Evolutionary conservation across 78 protist species (phyloP), one percentile per base, ranked within the genome.

Genomic region (Andalucia godoyi): DNA sequence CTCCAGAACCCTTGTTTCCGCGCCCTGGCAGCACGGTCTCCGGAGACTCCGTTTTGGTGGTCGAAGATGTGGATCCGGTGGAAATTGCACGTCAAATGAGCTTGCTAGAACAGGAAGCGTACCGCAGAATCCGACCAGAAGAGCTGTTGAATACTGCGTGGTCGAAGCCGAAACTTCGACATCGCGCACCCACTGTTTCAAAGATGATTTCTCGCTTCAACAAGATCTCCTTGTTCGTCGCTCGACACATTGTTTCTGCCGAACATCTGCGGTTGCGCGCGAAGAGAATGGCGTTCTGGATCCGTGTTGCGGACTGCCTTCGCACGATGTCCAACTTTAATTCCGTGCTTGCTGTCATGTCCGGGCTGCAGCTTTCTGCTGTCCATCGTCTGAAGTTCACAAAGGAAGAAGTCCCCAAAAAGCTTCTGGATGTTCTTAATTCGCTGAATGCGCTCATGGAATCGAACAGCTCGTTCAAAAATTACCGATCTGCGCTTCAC

Each of bases 41-140:
- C n/a, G n/a, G n/a, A n/a, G n/a, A n/a, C n/a, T n/a, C n/a, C n/a
- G n/a, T n/a, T n/a, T 50, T 80, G 8, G 64, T 54, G 51, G 59
- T 77, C 32, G 52, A 61, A 36, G 82, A 75, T 2, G 45, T 83
- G 5, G 85, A 80, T 29, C 86, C 79, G n/a, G 79, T 76, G 39
- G 90, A 84, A 49, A 57, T 84, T n/a, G 83, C 90, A 1, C 53
- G 80, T 37, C 85, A 84, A 38, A 17, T 84, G 83, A 84, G 84
- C 39, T 50, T 84, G 43, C 53, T 84, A 8, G 90, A 84, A 21
- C 76, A 71, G 73, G 82, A 67, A 12, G 62, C 76, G 43, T 77
- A 57, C n/a, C 62, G 68, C 10, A 51, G 41, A 7, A 84, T 74
- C 18, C 84, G 71, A 52, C 12, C 84, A 0, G 32, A 68, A 0